Percentiles rank a stretch among this genome's conserved stretches.
Conservation (phyloP, 306 rosid genomes). For the Sicyos edulis region DNA sequence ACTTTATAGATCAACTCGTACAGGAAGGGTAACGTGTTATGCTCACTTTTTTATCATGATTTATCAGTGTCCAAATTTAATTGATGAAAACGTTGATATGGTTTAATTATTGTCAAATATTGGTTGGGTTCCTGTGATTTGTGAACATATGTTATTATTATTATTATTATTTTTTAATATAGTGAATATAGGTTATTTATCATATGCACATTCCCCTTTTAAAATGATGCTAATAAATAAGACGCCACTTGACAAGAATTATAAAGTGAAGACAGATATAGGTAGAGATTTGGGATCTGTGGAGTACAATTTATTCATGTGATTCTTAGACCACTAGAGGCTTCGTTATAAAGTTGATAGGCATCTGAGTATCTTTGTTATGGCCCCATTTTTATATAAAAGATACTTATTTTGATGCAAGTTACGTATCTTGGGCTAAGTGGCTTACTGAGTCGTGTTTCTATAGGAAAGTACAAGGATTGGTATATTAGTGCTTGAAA, state of each 20-base stretch:
- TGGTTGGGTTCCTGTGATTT: neutral
- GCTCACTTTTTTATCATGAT: neutral
- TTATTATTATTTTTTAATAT: too few species aligned
- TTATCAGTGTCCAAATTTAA: neutral
- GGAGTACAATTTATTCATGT: neutral
- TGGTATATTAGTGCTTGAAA: neutral
- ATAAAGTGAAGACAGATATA: neutral
- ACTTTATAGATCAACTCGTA: slow-evolving; percentile 73
- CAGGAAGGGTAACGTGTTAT: slow-evolving; percentile 59
- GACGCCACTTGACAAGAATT: neutral
- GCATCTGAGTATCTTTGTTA: neutral
- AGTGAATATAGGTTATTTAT: neutral
- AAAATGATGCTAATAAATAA: neutral
- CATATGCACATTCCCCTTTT: neutral
- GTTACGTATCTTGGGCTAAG: neutral
- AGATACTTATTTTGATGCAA: too few species aligned
- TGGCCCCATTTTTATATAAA: neutral
- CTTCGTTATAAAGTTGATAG: neutral
- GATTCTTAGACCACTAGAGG: neutral
- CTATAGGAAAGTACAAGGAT: neutral
- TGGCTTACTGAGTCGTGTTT: neutral
- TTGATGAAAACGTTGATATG: neutral
- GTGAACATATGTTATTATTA: too few species aligned
- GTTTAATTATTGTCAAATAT: neutral
- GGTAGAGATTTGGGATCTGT: neutral